phyloP scores from a whole-genome alignment of 208 protist species.

The Tritrichomonas musculus region DNA sequence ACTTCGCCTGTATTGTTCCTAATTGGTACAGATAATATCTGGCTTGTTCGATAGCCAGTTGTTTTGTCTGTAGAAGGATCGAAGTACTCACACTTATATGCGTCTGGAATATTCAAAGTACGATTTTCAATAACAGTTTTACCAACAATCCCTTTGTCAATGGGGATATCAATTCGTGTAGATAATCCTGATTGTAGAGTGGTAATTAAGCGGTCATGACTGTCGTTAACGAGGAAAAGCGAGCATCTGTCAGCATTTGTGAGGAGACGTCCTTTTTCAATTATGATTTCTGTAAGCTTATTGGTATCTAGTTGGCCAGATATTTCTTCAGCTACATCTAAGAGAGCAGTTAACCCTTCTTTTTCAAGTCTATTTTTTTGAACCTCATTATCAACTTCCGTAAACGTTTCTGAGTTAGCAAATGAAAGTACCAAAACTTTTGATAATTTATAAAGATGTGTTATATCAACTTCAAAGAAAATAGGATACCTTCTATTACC shows the following conservation, averaged over 20 bases:
- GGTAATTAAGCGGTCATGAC: not conserved
- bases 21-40: not conserved
- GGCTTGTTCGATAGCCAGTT: not conserved
- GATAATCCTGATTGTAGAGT: not conserved
- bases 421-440: not conserved
- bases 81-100: not conserved
- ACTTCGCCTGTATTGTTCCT: not conserved
- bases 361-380: not conserved
- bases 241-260: not conserved
- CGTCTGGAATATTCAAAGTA: not conserved
- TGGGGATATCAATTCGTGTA: not conserved
- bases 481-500: not conserved
- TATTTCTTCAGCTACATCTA: not conserved
- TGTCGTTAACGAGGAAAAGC: not conserved
- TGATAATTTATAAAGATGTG: not conserved
- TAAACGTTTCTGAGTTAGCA: not conserved
- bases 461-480: not conserved
- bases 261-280: not conserved
- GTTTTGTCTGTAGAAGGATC: not conserved
- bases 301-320: not conserved
- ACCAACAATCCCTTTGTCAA: slow-evolving; percentile 18
- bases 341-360: not conserved
- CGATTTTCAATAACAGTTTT: not conserved
- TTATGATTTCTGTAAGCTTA: not conserved
- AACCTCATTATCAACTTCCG: not conserved